Evolutionary conservation across 768 basidiomycete genomes (phyloP).

Genomic region (Neoboletus magnificus): DNA sequence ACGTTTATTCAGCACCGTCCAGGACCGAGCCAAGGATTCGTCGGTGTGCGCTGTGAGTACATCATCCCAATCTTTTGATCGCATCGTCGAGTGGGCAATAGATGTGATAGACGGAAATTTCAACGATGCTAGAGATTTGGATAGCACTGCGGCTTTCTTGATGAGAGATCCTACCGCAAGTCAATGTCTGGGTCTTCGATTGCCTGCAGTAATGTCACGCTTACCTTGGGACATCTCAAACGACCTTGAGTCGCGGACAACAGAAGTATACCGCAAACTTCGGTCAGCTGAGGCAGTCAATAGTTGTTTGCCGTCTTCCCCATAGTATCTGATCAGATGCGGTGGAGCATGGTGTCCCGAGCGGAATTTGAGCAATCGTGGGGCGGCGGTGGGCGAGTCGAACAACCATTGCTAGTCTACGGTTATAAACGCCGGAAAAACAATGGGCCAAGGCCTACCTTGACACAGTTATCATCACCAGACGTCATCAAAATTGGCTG

Average conservation of each 20-base stretch:
- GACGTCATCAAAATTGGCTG: slow-evolving; percentile 89
- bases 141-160: slow-evolving; percentile 75
- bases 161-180: slow-evolving; percentile 64
- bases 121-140: slow-evolving; percentile 74
- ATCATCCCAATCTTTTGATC: slow-evolving; percentile 97
- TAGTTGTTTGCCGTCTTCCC: slow-evolving; percentile 94
- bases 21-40: slow-evolving; percentile 79
- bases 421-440: slow-evolving; percentile 3
- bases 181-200: slow-evolving; percentile 1
- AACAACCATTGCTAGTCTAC: slow-evolving; percentile 90
- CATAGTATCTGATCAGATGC: slow-evolving; percentile 90
- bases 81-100: slow-evolving; percentile 72
- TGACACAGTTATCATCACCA: slow-evolving; percentile 92
- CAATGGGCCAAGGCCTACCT: slow-evolving; percentile 47
- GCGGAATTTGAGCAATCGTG: slow-evolving; percentile 86
- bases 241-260: slow-evolving; percentile 92
- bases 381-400: slow-evolving; percentile 83
- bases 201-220: background rate
- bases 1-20: slow-evolving; percentile 81
- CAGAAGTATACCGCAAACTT: slow-evolving; percentile 83
- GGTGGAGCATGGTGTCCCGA: slow-evolving; percentile 92
- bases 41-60: slow-evolving; percentile 87
- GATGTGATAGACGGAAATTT: slow-evolving; percentile 82
- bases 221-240: slow-evolving; percentile 92
- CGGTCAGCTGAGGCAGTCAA: slow-evolving; percentile 88